A percentile compares a stretch with the other conserved stretches of the same genome.
Conservation (phyloP, 331 rosid species). For the Pyrus hybrid region DNA sequence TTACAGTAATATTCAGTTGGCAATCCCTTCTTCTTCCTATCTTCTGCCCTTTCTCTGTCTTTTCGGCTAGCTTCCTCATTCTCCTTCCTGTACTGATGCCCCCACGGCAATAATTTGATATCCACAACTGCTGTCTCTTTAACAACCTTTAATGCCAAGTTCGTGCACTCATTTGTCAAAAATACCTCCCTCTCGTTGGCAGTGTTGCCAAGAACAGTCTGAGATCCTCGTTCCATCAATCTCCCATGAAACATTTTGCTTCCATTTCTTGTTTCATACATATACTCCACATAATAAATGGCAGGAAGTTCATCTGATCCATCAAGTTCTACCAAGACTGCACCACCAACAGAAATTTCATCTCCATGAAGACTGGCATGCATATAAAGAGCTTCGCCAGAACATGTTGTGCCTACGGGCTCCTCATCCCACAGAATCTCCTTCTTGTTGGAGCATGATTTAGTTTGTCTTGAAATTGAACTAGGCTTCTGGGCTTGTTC, state of each 20-base stretch:
- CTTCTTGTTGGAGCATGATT: conserved; percentile 18
- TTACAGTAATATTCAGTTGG: conserved; percentile 70
- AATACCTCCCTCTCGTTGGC: conserved; percentile 84
- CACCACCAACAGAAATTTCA: conserved; percentile 52
- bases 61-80: conserved; percentile 39
- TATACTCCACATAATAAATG: conserved; percentile 66
- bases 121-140: conserved; percentile 39
- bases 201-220: conserved; percentile 84
- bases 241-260: conserved; percentile 84
- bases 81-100: conserved; percentile 65
- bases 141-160: conserved; percentile 41
- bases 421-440: conserved; percentile 61
- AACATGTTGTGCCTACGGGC: conserved; percentile 44
- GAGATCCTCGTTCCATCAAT: conserved; percentile 58
- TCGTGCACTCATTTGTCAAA: conserved; percentile 68
- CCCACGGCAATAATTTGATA: conserved; percentile 55
- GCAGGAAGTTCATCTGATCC: conserved; percentile 42
- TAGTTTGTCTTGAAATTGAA: conserved; percentile 30
- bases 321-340: conserved; percentile 59
- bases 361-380: conserved; percentile 55
- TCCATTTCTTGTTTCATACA: conserved; percentile 63
- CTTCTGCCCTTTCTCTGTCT: conserved; percentile 76
- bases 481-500: conserved; percentile 33
- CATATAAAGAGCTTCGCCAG: conserved; percentile 47
- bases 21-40: conserved; percentile 68